These are phyloP conservation scores for Mucuna pruriens DNA, from an alignment of 306 rosid species.

Conservation along the genomic window DNA sequence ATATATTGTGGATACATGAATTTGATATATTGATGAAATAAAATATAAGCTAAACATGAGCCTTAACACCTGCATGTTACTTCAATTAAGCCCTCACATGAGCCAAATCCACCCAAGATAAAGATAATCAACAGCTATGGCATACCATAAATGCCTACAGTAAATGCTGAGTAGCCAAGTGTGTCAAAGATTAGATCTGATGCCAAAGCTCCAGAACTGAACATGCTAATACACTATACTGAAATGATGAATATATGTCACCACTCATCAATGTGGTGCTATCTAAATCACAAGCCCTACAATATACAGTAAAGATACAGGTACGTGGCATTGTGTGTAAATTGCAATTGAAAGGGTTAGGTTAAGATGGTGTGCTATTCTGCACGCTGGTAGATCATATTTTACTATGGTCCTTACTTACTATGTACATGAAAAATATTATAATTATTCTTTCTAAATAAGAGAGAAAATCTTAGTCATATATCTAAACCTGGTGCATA, in stretches of 20 bases:
- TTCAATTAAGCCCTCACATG: conserved; percentile 10
- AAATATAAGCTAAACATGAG: conserved; percentile 28
- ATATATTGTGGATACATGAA: conserved; percentile 1
- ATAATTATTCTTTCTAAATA: background rate
- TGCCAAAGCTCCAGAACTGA: background rate
- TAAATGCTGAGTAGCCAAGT: background rate
- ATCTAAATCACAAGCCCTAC: background rate
- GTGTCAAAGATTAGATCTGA: background rate
- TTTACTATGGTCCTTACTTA: background rate
- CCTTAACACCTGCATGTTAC: background rate
- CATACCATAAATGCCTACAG: background rate
- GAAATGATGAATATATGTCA: background rate
- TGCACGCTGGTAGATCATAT: background rate
- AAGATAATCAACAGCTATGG: background rate
- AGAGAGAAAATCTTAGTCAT: background rate
- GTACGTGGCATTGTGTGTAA: background rate
- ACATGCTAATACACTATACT: background rate
- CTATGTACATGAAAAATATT: background rate
- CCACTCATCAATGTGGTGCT: background rate
- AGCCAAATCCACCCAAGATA: conserved; percentile 21
- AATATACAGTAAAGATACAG: background rate
- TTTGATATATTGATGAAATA: conserved; percentile 1
- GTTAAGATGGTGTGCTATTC: background rate
- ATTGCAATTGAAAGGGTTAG: background rate
- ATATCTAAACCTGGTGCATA: background rate